Evolutionary conservation across 192 early-diverging fungal genomes (phyloP), one percentile per base, ranked within the genome.

Genomic region (Backusella tuberculispora): DNA sequence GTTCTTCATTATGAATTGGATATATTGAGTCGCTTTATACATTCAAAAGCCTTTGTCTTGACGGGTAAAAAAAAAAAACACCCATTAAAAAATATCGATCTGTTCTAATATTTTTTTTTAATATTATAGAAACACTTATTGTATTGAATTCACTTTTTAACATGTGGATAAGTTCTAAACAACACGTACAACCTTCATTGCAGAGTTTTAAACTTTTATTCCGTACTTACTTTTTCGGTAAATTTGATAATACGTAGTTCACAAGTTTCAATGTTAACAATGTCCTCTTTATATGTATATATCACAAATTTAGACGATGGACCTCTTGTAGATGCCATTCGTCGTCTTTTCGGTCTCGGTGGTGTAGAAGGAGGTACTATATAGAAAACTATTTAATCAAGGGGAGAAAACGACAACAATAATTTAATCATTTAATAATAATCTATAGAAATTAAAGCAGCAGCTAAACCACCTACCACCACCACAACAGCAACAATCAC

Each of bases 141-240:
- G 21, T 60, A 60, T 12, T 60, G 10, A 60, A 60, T 4, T 60
- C 53, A 0, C 10, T 60, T 26, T 24, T 60, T 7, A 60, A 60
- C 24, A 60, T 60, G 53, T 60, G 53, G 53, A 24, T 12, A 12
- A 60, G 53, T 26, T 60, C 53, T 60, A 60, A 24, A 60, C 53
- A 60, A 13, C 53, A 60, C n/a, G 21, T 60, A 60, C 21, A 60
- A 21, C 53, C 53, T 60, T 60, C 53, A 24, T 60, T 60, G 53
- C 3, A 24, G 10, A 24, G 21, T 24, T 26, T 24, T 60, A 60
- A 60, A 10, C 53, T 24, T 60, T 60, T 24, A 8, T 4, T 60
- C 21, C 53, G 12, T 12, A 60, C 21, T 24, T 60, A 60, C 24
- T 26, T 60, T 24, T 60, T 60, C 10, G 53, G 53, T 60, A 60